Base-by-base conservation (phyloP, 2,329 filamentous ascomycete genomes). In the Beauveria caledonica region DNA sequence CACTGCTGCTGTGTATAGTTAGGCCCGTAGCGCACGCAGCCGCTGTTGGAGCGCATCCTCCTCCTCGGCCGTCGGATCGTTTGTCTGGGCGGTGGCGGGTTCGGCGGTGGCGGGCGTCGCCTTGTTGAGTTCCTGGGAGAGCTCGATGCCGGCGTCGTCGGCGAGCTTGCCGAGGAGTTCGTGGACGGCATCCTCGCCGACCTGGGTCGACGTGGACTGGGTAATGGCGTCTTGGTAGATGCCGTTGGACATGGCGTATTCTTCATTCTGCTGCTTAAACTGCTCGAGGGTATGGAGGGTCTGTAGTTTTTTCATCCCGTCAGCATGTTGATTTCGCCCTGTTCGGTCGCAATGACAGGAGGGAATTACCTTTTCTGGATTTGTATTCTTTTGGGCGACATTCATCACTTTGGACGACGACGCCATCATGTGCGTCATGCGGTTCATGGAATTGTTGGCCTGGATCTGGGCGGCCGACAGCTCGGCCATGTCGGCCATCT, bases 161-260 rank as follows among this genome's bases (percentile, higher is more conserved):
- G 91, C 91, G 48, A 94, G 84, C 75, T 95, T 89, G 64, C 85
- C 87, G 75, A 96, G 88, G 63, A 96, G 76, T 66, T 90, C 86
- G 72, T 96, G 91, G 2, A 96, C 90, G 66, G 92, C 90, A 66
- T 95, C 91, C 71, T 96, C 74, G 77, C 89, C 76, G 77, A 92
- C 72, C 79, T 89, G 71, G 77, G 87, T 68, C 74, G 89, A 72
- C 1, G 91, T 95, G 42, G 88, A 88, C 63, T 88, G 87, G 23
- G 84, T 86, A 63, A 92, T 93, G 62, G 90, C 89, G 69, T 92
- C 91, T 73, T 93, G 90, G 74, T 94, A 94, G 74, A 92, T 91
- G 66, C 86, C 81, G 72, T 84, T 85, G 70, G 77, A 80, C 76
- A 86, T 82, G 72, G 81, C 80, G 72, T 85, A 85, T 67, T 85